phyloP scores from a whole-genome alignment of 352 stramenopile genomes.

The Aphanomyces stellatus region DNA sequence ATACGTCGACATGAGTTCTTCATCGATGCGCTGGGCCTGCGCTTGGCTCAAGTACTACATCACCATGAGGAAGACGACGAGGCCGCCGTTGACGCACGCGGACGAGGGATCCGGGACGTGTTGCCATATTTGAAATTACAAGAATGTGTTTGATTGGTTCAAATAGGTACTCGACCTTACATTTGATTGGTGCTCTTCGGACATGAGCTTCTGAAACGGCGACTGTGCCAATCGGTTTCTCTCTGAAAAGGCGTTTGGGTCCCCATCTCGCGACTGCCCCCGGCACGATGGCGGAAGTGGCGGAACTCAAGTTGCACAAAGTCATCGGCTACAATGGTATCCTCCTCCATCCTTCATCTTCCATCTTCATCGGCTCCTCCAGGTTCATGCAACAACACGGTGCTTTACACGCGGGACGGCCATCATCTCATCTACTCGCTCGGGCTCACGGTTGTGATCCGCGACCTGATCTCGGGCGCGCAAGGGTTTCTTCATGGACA shows the following conservation, averaged over 20 bases:
- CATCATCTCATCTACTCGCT: constrained; percentile 83
- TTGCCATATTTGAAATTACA: not conserved
- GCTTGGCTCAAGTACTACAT: constrained; percentile 55
- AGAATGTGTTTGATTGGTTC: not conserved
- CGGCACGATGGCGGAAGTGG: constrained; percentile 47
- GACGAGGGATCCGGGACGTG: not conserved
- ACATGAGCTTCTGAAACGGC: too few relatives aligned
- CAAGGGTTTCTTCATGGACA: constrained; percentile 90
- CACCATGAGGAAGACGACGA: not conserved
- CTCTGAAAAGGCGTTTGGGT: too few relatives aligned
- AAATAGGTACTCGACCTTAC: not conserved
- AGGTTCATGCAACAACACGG: constrained; percentile 47
- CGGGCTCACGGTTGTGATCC: constrained; percentile 75
- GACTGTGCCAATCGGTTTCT: too few relatives aligned
- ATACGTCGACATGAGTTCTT: constrained; percentile 84
- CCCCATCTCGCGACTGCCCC: not conserved
- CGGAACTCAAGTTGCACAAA: constrained; percentile 61
- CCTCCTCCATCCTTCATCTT: not conserved
- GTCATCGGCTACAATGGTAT: constrained; percentile 79
- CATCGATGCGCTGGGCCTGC: constrained; percentile 78
- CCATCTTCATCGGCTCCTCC: not conserved
- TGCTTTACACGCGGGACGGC: constrained; percentile 73
- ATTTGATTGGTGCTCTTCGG: too few relatives aligned
- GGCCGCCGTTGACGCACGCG: not conserved
- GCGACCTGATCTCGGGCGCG: constrained; percentile 58